phyloP scores from a whole-genome alignment of 768 basidiomycete genomes.

The Leucocoprinus birnbaumii region DNA sequence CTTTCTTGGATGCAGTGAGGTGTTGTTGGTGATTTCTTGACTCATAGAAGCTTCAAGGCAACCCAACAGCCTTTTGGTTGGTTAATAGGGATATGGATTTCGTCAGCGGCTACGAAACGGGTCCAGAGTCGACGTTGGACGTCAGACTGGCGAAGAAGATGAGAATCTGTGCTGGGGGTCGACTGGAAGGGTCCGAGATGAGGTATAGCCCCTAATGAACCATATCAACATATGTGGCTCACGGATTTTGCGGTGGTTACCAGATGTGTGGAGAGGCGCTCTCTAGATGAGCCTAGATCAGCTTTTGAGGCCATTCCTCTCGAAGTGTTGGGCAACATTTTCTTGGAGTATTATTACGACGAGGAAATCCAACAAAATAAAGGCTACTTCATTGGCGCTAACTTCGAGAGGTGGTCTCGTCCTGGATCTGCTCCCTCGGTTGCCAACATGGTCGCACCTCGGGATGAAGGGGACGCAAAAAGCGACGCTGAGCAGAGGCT shows the following conservation, averaged over 20 bases:
- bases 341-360: slow-evolving; percentile 13
- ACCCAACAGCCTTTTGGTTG: slow-evolving; percentile 1
- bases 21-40: slow-evolving; percentile 1
- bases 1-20: slow-evolving; percentile 10
- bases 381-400: slow-evolving; percentile 11
- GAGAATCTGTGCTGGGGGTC: neutral
- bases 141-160: neutral
- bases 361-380: slow-evolving; percentile 12
- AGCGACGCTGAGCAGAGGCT: slow-evolving; percentile 5
- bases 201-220: neutral
- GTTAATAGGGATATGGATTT: slow-evolving; percentile 8
- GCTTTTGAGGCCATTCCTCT: slow-evolving; percentile 6
- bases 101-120: neutral
- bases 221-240: neutral
- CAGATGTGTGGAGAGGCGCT: neutral
- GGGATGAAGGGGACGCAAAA: neutral
- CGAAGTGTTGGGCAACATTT: slow-evolving; percentile 11
- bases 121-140: neutral
- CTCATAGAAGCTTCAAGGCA: slow-evolving; percentile 2
- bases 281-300: neutral
- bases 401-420: slow-evolving; percentile 9
- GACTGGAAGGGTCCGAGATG: neutral
- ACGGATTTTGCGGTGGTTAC: neutral
- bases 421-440: slow-evolving; percentile 1
- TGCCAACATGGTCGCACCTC: neutral